Percentiles rank a stretch among this genome's conserved stretches.
phyloP scores from a whole-genome alignment of 345 rosid species.

The Arabidopsis thaliana region DNA sequence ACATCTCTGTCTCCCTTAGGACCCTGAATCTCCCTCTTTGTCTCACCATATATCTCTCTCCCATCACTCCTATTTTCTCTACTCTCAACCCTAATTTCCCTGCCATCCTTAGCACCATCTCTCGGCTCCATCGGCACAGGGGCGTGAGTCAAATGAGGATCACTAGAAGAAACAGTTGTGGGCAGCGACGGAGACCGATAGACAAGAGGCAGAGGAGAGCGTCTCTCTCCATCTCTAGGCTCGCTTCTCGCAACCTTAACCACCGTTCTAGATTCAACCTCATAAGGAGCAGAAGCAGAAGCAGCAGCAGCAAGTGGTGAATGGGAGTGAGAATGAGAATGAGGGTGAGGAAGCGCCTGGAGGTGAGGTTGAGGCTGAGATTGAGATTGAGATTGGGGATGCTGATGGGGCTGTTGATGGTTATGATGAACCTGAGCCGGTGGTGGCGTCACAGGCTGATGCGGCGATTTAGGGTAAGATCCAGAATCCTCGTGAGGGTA shows the following conservation, averaged over 20 bases:
- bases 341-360: conserved; percentile 53
- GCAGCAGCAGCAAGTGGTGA: conserved; percentile 12
- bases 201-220: conserved; percentile 73
- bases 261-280: conserved; percentile 61
- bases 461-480: conserved; percentile 63
- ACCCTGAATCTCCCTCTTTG: conserved; percentile 77
- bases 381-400: conserved; percentile 56
- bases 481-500: conserved; percentile 73
- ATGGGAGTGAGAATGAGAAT: conserved; percentile 50
- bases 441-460: conserved; percentile 38
- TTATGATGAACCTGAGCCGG: conserved; percentile 54
- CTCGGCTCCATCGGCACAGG: conserved; percentile 55
- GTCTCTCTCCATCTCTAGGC: conserved; percentile 76
- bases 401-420: conserved; percentile 43
- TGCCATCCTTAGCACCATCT: conserved; percentile 63
- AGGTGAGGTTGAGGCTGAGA: conserved; percentile 48
- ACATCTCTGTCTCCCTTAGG: conserved; percentile 70
- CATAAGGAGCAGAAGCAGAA: conserved; percentile 51
- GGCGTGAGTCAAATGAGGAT: conserved; percentile 51
- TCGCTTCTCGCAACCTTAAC: conserved; percentile 71
- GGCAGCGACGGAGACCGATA: conserved; percentile 63
- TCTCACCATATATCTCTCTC: conserved; percentile 63
- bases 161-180: conserved; percentile 50
- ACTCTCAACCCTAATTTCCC: conserved; percentile 60
- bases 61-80: conserved; percentile 67